Percentiles rank a stretch among this genome's conserved stretches.
phyloP scores from a whole-genome alignment of 345 rosid genomes.

The Carallia brachiata region DNA sequence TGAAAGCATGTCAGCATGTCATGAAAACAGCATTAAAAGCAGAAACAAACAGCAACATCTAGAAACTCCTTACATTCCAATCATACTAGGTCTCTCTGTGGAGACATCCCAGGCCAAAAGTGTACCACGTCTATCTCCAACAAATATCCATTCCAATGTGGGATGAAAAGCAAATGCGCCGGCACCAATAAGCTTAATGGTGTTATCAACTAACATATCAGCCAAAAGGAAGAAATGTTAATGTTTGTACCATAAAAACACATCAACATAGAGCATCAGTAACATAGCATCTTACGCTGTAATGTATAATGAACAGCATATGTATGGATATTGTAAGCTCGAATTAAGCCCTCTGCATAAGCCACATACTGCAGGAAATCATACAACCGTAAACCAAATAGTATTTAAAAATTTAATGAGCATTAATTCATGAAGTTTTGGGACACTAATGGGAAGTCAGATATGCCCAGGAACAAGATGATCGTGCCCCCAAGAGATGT shows the following conservation, averaged over 20 bases:
- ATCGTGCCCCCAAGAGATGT: not conserved
- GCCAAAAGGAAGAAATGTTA: conserved; percentile 13
- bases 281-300: conserved; percentile 59
- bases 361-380: conserved; percentile 79
- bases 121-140: conserved; percentile 95
- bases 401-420: not conserved
- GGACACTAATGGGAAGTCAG: not conserved
- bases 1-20: not conserved
- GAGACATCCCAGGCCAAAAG: conserved; percentile 99
- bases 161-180: conserved; percentile 97
- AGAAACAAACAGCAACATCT: not conserved
- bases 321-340: conserved; percentile 92
- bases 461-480: not conserved
- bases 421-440: conserved; percentile 2
- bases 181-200: conserved; percentile 91
- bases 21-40: not conserved
- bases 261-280: conserved; percentile 1
- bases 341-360: conserved; percentile 94
- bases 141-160: conserved; percentile 91
- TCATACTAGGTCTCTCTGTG: conserved; percentile 91
- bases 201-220: conserved; percentile 74
- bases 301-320: conserved; percentile 90
- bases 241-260: conserved; percentile 6
- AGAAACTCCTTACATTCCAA: conserved; percentile 78
- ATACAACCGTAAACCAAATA: conserved; percentile 6